Evolutionary conservation across 805 yeast genomes (phyloP).

Genomic region (Ogataea nakhonphanomensis): DNA sequence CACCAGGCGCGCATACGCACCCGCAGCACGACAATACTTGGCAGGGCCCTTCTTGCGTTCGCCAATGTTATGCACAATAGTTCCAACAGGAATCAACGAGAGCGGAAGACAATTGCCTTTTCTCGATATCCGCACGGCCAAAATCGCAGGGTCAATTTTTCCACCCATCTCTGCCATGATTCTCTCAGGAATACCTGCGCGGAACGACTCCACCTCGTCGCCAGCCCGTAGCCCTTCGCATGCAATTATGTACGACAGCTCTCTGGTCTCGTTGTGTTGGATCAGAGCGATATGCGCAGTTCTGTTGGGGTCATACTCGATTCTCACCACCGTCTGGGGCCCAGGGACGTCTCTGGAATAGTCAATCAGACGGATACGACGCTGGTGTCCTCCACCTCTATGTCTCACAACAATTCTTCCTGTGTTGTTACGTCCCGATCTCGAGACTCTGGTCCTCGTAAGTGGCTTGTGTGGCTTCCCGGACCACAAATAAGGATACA

Average conservation of each 20-base stretch:
- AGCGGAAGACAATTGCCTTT: conserved; percentile 95
- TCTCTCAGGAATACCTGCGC: conserved; percentile 79
- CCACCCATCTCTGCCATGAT: conserved; percentile 85
- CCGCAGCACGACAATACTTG: conserved; percentile 90
- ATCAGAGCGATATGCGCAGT: conserved; percentile 89
- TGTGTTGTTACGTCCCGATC: conserved; percentile 84
- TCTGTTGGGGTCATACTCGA: conserved; percentile 95
- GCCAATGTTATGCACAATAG: conserved; percentile 85
- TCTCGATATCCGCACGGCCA: conserved; percentile 81
- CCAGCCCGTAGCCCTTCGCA: conserved; percentile 92
- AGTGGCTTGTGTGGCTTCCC: conserved; percentile 77
- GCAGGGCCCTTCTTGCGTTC: conserved; percentile 74
- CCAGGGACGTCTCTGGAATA: conserved; percentile 66
- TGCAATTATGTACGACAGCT: conserved; percentile 79
- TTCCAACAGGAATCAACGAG: conserved; percentile 90
- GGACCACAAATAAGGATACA: conserved; percentile 81
- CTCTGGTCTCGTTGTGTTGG: conserved; percentile 57
- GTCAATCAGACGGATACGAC: conserved; percentile 82
- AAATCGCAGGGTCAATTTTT: conserved; percentile 83
- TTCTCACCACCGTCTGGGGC: conserved; percentile 73
- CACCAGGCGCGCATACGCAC: conserved; percentile 85
- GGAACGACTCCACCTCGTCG: conserved; percentile 83
- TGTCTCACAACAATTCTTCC: conserved; percentile 92
- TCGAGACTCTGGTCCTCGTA: conserved; percentile 66
- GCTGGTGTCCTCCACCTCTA: conserved; percentile 95